Percentiles rank a stretch among this genome's conserved stretches.
phyloP scores from a whole-genome alignment of 2,329 filamentous ascomycete genomes.

The Clathrospora elynae region DNA sequence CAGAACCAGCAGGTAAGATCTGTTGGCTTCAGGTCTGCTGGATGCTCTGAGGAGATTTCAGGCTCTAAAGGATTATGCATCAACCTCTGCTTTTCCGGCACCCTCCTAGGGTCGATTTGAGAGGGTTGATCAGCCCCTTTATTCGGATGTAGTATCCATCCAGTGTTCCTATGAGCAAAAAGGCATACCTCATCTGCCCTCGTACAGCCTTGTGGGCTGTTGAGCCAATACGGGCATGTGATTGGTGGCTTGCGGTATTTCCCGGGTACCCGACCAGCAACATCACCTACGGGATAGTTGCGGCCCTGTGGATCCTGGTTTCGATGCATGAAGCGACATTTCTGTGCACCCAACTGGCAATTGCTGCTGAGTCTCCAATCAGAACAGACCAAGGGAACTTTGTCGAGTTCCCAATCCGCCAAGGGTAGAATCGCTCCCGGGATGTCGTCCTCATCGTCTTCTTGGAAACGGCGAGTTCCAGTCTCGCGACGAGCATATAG shows the following conservation, averaged over 20 bases:
- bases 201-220: conserved; percentile 18
- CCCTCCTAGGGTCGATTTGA: conserved; percentile 16
- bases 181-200: conserved; percentile 28
- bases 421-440: conserved; percentile 10
- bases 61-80: too few relatives aligned
- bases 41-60: too few relatives aligned
- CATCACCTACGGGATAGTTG: conserved; percentile 20
- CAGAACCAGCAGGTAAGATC: conserved; percentile 34
- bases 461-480: conserved; percentile 17
- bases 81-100: not conserved
- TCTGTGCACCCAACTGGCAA: conserved; percentile 23
- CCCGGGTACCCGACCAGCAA: conserved; percentile 24
- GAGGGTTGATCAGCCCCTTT: not conserved
- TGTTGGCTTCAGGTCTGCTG: not conserved
- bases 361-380: conserved; percentile 32
- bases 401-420: conserved; percentile 29
- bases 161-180: conserved; percentile 42
- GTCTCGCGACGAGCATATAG: conserved; percentile 34
- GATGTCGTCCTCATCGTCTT: conserved; percentile 16
- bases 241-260: conserved; percentile 37
- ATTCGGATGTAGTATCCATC: conserved; percentile 14
- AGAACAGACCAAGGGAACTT: conserved; percentile 39
- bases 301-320: conserved; percentile 25
- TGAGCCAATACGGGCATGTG: conserved; percentile 39
- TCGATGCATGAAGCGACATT: conserved; percentile 39